phyloP scores from a whole-genome alignment of 2,329 filamentous ascomycete genomes.

The Aspergillus udagawae region DNA sequence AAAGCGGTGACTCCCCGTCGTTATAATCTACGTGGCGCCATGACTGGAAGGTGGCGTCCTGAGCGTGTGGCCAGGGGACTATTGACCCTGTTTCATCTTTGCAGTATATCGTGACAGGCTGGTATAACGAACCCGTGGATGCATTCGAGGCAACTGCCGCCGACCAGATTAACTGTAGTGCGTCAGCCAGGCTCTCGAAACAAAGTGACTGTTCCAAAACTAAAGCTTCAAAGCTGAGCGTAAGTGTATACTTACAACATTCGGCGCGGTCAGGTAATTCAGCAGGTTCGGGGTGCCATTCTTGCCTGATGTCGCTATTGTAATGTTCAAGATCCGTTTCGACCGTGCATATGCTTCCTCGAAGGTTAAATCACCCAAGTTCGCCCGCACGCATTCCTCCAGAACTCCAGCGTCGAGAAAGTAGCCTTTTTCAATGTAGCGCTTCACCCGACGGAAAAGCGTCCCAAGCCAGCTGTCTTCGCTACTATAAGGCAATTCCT shows the following conservation, averaged over 20 bases:
- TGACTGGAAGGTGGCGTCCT: slow-evolving; percentile 61
- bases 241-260: slow-evolving; percentile 63
- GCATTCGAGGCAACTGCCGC: slow-evolving; percentile 41
- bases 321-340: slow-evolving; percentile 87
- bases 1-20: slow-evolving; percentile 64
- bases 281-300: slow-evolving; percentile 77
- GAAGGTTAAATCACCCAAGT: slow-evolving; percentile 86
- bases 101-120: slow-evolving; percentile 66
- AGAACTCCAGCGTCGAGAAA: slow-evolving; percentile 78
- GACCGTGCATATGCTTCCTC: slow-evolving; percentile 86
- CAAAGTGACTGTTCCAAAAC: not conserved
- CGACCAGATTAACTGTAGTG: slow-evolving; percentile 56
- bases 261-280: slow-evolving; percentile 89
- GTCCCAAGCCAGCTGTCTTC: slow-evolving; percentile 51
- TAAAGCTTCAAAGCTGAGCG: not conserved
- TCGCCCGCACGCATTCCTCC: slow-evolving; percentile 77
- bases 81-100: slow-evolving; percentile 72
- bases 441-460: slow-evolving; percentile 59
- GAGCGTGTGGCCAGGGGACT: slow-evolving; percentile 64
- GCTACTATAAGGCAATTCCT: slow-evolving; percentile 19
- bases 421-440: slow-evolving; percentile 73
- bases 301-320: slow-evolving; percentile 70
- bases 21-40: slow-evolving; percentile 64
- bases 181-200: not conserved
- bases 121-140: slow-evolving; percentile 59